A percentile compares a stretch with the other conserved stretches of the same genome.
These are phyloP conservation scores for Coniochaeta sp. DNA, from an alignment of 2,329 filamentous ascomycete species.

Conservation along the genomic window DNA sequence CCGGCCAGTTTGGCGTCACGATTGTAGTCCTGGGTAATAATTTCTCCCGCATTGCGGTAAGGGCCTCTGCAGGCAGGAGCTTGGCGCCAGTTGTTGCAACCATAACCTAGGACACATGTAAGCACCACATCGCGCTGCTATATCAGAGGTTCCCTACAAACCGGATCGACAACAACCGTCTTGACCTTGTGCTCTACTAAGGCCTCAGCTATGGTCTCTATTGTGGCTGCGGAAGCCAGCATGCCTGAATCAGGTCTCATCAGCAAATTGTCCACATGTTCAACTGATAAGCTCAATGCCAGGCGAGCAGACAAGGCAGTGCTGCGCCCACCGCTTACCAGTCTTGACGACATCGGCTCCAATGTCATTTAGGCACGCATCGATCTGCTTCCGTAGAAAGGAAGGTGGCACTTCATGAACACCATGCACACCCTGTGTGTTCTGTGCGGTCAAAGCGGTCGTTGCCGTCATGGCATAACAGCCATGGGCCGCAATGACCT, in stretches of 20 bases:
- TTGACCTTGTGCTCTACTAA: slow-evolving; percentile 50
- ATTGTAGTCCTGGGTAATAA: slow-evolving; percentile 62
- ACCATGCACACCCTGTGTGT: slow-evolving; percentile 75
- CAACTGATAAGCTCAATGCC: background rate
- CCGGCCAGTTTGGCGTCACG: slow-evolving; percentile 71
- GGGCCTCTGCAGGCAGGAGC: slow-evolving; percentile 59
- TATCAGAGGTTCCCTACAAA: slow-evolving; percentile 28
- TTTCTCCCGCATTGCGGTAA: slow-evolving; percentile 48
- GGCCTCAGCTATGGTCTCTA: slow-evolving; percentile 59
- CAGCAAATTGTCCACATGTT: background rate
- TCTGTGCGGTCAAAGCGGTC: slow-evolving; percentile 91
- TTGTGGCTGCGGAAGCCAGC: slow-evolving; percentile 67
- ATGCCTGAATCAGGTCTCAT: slow-evolving; percentile 51
- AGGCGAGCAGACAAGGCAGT: background rate
- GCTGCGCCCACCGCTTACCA: slow-evolving; percentile 45
- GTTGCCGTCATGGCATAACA: slow-evolving; percentile 97
- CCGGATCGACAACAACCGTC: slow-evolving; percentile 66
- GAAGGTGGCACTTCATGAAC: slow-evolving; percentile 72
- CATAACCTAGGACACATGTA: slow-evolving; percentile 63
- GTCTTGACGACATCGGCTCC: slow-evolving; percentile 88
- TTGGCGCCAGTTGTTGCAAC: slow-evolving; percentile 72
- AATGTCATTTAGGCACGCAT: slow-evolving; percentile 76
- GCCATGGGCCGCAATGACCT: slow-evolving; percentile 83
- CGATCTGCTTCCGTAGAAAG: slow-evolving; percentile 80
- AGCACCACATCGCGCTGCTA: background rate